Percentiles rank a stretch among this genome's conserved stretches.
Conservation (phyloP, 495 filamentous ascomycete species). For the Usnea hakonensis region DNA sequence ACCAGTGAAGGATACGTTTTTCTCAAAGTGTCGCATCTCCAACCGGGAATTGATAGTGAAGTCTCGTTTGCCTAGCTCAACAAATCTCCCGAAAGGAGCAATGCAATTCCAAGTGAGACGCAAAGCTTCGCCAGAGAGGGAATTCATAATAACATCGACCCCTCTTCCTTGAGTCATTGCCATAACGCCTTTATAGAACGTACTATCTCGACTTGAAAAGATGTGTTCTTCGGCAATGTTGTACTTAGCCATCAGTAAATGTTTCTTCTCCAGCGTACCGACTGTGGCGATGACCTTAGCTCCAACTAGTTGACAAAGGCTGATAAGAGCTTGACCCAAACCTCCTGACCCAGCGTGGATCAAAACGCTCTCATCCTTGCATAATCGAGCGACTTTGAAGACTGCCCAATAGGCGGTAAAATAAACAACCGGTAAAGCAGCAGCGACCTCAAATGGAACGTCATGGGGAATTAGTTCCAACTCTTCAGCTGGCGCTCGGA, state of each 20-base stretch:
- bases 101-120: constrained; percentile 30
- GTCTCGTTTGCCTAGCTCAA: constrained; percentile 53
- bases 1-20: constrained; percentile 36
- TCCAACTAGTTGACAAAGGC: constrained; percentile 49
- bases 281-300: constrained; percentile 56
- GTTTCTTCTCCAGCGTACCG: constrained; percentile 44
- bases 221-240: constrained; percentile 34
- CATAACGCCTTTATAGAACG: constrained; percentile 11
- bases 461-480: constrained; percentile 24
- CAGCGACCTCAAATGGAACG: constrained; percentile 20
- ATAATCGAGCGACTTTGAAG: constrained; percentile 15
- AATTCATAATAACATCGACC: constrained; percentile 18
- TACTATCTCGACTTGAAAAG: constrained; percentile 28
- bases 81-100: constrained; percentile 41
- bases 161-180: constrained; percentile 11
- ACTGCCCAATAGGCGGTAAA: constrained; percentile 15
- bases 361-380: constrained; percentile 47
- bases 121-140: constrained; percentile 21
- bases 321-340: constrained; percentile 56
- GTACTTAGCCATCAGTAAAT: constrained; percentile 24
- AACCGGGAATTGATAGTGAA: constrained; percentile 33
- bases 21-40: constrained; percentile 36
- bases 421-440: constrained; percentile 17
- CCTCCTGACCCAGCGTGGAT: constrained; percentile 54
- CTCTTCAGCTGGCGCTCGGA: background rate